Percentiles rank a stretch among this genome's conserved stretches.
Conservation (phyloP, 371 early-diverging fungal species). For the Mucor indicus region DNA sequence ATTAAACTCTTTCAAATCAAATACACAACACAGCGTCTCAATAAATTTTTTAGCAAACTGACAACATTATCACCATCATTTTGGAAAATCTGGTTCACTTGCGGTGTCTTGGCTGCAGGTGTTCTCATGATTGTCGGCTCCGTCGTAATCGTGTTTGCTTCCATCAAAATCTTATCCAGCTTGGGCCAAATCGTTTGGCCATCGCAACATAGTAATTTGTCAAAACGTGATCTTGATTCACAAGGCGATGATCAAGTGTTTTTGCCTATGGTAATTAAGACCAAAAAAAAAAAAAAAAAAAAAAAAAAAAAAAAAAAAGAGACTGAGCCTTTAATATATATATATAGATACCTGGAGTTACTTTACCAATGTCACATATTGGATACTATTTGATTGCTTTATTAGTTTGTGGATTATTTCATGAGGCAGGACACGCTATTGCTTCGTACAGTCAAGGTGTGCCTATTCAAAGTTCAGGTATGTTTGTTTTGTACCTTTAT, state of each 20-base stretch:
- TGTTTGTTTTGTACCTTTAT: slow-evolving; percentile 72
- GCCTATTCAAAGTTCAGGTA: slow-evolving; percentile 64
- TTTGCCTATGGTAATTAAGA: slow-evolving; percentile 50
- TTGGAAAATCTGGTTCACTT: slow-evolving; percentile 62
- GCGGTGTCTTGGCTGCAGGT: slow-evolving; percentile 52
- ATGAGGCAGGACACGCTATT: slow-evolving; percentile 83
- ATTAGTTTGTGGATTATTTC: slow-evolving; percentile 63
- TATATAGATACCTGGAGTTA: slow-evolving; percentile 76
- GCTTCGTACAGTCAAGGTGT: slow-evolving; percentile 68
- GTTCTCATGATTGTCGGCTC: slow-evolving; percentile 51
- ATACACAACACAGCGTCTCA: slow-evolving; percentile 58
- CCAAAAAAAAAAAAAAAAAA: too few relatives aligned
- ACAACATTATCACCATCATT: slow-evolving; percentile 46
- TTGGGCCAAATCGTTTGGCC: slow-evolving; percentile 1
- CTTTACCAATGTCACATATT: slow-evolving; percentile 71
- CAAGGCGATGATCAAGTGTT: slow-evolving; percentile 55
- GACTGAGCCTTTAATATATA: too few relatives aligned
- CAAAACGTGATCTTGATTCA: too few relatives aligned
- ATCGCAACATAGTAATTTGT: too few relatives aligned
- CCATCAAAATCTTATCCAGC: slow-evolving; percentile 30
- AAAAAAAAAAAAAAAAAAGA: too few relatives aligned
- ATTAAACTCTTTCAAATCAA: slow-evolving; percentile 54
- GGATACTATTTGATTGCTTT: slow-evolving; percentile 71
- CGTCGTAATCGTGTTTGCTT: slow-evolving; percentile 51
- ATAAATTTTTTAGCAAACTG: slow-evolving; percentile 43